These are phyloP conservation scores for Chaetomidium leptoderma DNA, from an alignment of 495 filamentous ascomycete genomes.

Conservation along the genomic window DNA sequence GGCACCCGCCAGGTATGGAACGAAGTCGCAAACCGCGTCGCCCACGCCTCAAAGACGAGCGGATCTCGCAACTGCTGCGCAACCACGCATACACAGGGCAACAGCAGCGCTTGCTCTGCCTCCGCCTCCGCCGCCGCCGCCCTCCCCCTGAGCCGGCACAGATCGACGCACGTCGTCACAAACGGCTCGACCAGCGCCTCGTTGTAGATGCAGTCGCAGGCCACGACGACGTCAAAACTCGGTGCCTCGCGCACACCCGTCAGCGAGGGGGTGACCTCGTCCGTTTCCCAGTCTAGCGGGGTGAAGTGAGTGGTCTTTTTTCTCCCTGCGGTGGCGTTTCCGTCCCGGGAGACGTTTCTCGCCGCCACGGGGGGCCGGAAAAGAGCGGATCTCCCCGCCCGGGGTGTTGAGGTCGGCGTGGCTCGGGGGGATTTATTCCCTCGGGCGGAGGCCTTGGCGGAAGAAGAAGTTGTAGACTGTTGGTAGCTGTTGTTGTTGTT, in stretches of 20 bases:
- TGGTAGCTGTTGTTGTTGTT: constrained; percentile 41
- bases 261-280: constrained; percentile 40
- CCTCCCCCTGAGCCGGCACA: constrained; percentile 51
- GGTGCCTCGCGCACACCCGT: constrained; percentile 25
- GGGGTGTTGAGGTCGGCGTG: neutral
- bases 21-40: constrained; percentile 55
- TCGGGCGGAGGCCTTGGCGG: neutral
- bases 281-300: constrained; percentile 68
- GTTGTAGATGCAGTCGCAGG: constrained; percentile 90
- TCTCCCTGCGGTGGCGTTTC: neutral
- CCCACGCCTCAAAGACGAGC: constrained; percentile 81
- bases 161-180: constrained; percentile 77
- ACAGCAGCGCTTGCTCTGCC: constrained; percentile 3
- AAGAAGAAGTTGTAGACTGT: neutral
- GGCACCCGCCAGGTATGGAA: constrained; percentile 80
- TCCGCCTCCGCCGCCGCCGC: neutral
- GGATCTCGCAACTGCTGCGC: constrained; percentile 81
- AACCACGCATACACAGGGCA: constrained; percentile 56
- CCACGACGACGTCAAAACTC: constrained; percentile 62
- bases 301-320: constrained; percentile 41
- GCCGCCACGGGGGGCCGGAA: neutral
- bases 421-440: neutral
- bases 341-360: neutral
- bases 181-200: constrained; percentile 77
- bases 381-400: no score